Evolutionary conservation across 306 rosid species (phyloP), one percentile per base, ranked within the genome.

Genomic region (Dryas octopetala): DNA sequence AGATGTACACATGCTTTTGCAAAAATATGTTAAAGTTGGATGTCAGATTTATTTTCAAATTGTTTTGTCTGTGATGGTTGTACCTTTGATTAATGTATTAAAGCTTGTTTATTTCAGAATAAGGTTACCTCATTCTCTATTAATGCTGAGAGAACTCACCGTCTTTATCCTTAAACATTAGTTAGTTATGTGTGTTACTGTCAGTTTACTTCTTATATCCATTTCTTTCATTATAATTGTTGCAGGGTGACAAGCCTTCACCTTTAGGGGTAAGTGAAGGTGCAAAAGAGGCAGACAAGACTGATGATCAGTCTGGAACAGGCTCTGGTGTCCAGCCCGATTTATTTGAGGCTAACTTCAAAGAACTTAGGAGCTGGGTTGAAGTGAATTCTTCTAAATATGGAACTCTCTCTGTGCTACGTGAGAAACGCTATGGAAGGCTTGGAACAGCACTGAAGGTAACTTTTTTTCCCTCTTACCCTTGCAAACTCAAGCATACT

Each of bases 401-500:
- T 71, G 96, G 97, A 81, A 85, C 88, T 68, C 95, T 95, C 71
- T 75, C 86, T 5, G 96, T 91, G 19, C 74, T 81, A 46, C 92
- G 86, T 1, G 98, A 95, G 82, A 90, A 86, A 86, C 95, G 96
- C 7, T 14, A 77, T 52, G 80, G 86, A 75, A 89, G 97, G 87
- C 93, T 89, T 78, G 97, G 98, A 65, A 82, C 91, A 52, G 98
- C 97, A 6, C 75, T 95, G 74, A 90, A 95, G 97, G 98, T 94
- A 83, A 48, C 52, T 47, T 74, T 19, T 19, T 70, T 28, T 13
- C 49, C 62, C 6, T 10, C 0, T 59, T 53, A 16, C 11, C 9
- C 32, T 75, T 62, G 7, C 32, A 51, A 16, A 70, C 44, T 19
- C 12, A 5, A 41, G 28, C 50, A 5, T 0, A 32, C 62, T 23